phyloP scores from a whole-genome alignment of 176 grass and related monocot genomes.

The Eleusine indica region DNA sequence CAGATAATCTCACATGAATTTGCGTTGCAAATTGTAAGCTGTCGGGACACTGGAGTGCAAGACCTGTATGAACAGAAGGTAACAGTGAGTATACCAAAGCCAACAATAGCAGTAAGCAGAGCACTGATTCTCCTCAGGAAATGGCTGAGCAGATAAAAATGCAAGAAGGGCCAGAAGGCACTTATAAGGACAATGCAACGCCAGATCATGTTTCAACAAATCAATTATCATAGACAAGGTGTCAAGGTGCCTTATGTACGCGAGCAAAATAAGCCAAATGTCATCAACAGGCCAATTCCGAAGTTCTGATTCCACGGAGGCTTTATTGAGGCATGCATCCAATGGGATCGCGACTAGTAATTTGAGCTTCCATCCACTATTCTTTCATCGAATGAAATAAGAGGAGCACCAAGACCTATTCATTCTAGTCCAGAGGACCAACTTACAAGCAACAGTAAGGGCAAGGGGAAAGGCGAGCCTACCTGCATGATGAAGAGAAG shows the following conservation, averaged over 20 bases:
- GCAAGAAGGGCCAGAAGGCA: neutral
- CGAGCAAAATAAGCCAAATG: neutral
- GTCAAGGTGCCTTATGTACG: neutral
- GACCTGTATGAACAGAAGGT: constrained; percentile 41
- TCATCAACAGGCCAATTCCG: neutral
- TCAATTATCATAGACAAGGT: neutral
- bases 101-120: neutral
- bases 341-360: neutral
- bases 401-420: too few species aligned
- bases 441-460: neutral
- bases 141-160: neutral
- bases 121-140: neutral
- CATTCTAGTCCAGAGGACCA: neutral
- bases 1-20: constrained; percentile 60
- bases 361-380: neutral
- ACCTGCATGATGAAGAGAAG: constrained; percentile 36
- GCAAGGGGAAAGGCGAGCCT: neutral
- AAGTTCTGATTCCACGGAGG: neutral
- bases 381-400: neutral
- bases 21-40: constrained; percentile 46
- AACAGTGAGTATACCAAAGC: neutral
- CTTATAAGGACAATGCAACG: neutral
- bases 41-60: constrained; percentile 44
- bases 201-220: neutral
- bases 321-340: neutral